A percentile compares a stretch with the other conserved stretches of the same genome.
Conservation (phyloP, 1,139 yeast species). For the Blastobotrys persicus region DNA sequence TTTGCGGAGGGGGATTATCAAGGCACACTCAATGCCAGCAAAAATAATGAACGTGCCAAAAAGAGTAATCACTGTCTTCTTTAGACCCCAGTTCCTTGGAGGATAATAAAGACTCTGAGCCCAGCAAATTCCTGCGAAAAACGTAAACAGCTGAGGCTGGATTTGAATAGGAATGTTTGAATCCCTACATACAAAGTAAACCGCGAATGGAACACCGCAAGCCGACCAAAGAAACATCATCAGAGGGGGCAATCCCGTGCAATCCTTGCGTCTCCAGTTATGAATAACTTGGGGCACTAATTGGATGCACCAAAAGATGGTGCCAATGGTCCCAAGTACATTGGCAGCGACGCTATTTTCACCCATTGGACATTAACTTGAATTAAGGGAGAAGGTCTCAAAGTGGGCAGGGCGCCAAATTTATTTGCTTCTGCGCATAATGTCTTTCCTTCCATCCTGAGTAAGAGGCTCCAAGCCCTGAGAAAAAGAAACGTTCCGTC, state of each 20-base stretch:
- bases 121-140: constrained; percentile 68
- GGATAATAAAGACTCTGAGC: constrained; percentile 79
- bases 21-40: constrained; percentile 66
- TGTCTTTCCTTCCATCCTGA: neutral
- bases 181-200: constrained; percentile 70
- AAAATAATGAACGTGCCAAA: constrained; percentile 42
- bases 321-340: constrained; percentile 81
- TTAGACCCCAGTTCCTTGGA: constrained; percentile 44
- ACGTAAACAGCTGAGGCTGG: constrained; percentile 82
- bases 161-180: constrained; percentile 74
- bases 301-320: constrained; percentile 89
- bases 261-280: constrained; percentile 68
- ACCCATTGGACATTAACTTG: neutral
- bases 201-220: constrained; percentile 79
- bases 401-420: neutral
- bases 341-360: constrained; percentile 52
- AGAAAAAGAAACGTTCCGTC: neutral
- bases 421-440: neutral
- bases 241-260: constrained; percentile 81
- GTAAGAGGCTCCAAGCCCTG: neutral
- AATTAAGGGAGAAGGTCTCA: no score
- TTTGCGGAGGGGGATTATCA: constrained; percentile 67
- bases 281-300: constrained; percentile 77
- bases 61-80: constrained; percentile 16
- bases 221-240: constrained; percentile 86